phyloP scores from a whole-genome alignment of 805 yeast genomes.

The Candida saitoana region DNA sequence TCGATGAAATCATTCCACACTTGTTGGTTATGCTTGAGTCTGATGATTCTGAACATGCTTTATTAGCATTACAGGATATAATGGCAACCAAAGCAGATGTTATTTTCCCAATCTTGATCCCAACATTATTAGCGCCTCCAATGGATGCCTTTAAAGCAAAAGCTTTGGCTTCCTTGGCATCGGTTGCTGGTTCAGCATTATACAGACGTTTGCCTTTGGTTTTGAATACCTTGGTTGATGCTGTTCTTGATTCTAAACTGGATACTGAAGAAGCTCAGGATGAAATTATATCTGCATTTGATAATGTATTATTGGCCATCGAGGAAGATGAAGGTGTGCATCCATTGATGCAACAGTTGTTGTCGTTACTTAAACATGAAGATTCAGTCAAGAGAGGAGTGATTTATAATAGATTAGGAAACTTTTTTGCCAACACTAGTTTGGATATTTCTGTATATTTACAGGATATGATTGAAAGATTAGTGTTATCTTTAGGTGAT shows the following conservation, averaged over 20 bases:
- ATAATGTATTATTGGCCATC: constrained; percentile 66
- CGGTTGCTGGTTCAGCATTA: constrained; percentile 83
- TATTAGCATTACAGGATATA: constrained; percentile 84
- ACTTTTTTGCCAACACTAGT: constrained; percentile 60
- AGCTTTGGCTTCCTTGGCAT: constrained; percentile 81
- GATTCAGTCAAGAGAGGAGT: constrained; percentile 60
- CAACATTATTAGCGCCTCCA: constrained; percentile 77
- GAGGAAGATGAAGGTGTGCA: constrained; percentile 77
- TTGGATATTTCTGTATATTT: constrained; percentile 72
- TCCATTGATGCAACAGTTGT: constrained; percentile 75
- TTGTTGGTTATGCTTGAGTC: constrained; percentile 64
- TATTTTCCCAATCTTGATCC: constrained; percentile 89
- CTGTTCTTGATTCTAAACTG: constrained; percentile 38
- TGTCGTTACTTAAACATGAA: constrained; percentile 74
- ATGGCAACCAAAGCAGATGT: constrained; percentile 87
- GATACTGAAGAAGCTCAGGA: constrained; percentile 35
- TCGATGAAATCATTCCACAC: constrained; percentile 85
- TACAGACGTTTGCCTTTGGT: constrained; percentile 69
- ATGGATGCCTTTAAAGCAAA: constrained; percentile 80
- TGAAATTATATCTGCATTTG: constrained; percentile 55
- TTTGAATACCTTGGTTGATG: constrained; percentile 67
- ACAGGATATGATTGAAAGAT: constrained; percentile 68
- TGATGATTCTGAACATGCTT: constrained; percentile 63
- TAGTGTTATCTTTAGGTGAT: constrained; percentile 72
- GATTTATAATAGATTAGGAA: constrained; percentile 62